Evolutionary conservation across 768 basidiomycete genomes (phyloP).

Genomic region (Russula virescens): DNA sequence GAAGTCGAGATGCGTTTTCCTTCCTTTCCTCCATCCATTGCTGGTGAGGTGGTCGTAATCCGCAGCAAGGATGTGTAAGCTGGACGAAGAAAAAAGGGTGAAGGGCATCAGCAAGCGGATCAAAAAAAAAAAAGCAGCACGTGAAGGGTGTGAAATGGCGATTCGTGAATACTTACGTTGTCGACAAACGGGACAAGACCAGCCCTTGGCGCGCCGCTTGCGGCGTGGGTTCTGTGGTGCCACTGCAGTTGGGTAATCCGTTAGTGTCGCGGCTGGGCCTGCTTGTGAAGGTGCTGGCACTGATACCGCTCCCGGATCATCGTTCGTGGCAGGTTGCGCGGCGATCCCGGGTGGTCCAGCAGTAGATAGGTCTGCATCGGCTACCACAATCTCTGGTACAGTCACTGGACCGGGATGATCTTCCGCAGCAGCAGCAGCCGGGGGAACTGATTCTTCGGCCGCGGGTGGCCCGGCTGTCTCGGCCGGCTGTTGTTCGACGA

Average conservation of each 20-base stretch:
- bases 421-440: conserved; percentile 29
- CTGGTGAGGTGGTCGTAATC: conserved; percentile 34
- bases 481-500: conserved; percentile 31
- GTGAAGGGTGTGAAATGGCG: neutral
- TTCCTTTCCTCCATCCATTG: conserved; percentile 15
- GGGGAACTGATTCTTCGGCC: conserved; percentile 14
- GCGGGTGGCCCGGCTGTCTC: conserved; percentile 26
- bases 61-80: conserved; percentile 44
- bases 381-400: neutral
- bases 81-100: conserved; percentile 12
- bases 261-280: conserved; percentile 20
- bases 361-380: neutral
- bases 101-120: neutral
- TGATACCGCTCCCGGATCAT: neutral
- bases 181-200: conserved; percentile 95
- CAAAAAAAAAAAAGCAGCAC: neutral
- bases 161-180: conserved; percentile 59
- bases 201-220: conserved; percentile 92
- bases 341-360: conserved; percentile 13
- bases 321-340: conserved; percentile 20
- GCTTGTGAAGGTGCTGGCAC: neutral
- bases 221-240: conserved; percentile 47
- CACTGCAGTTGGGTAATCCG: conserved; percentile 14
- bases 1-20: conserved; percentile 25
- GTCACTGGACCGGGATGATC: neutral